Evolutionary conservation across 1,284 basidiomycete species (phyloP).

Genomic region (Sporisorium exsertum): DNA sequence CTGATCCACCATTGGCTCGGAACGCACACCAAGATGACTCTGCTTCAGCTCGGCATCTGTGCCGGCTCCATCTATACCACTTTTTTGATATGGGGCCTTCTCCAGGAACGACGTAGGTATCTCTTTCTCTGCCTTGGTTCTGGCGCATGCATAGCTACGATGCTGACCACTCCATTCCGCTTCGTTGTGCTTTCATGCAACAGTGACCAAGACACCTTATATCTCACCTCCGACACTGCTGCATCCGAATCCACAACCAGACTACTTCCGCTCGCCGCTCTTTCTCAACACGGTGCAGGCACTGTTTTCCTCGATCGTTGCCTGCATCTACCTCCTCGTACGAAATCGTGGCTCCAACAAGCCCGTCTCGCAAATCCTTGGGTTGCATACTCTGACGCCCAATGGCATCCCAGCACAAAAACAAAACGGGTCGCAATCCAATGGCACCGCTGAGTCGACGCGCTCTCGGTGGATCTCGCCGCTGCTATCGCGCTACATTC

Average conservation of each 20-base stretch:
- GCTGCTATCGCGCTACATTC: conserved; percentile 68
- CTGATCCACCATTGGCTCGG: not conserved
- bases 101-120: conserved; percentile 63
- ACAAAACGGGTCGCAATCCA: conserved; percentile 8
- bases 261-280: conserved; percentile 81
- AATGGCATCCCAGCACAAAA: conserved; percentile 17
- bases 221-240: conserved; percentile 37
- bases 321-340: conserved; percentile 82
- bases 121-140: not conserved
- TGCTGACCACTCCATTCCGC: not conserved
- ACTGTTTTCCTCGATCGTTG: conserved; percentile 81
- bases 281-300: conserved; percentile 91
- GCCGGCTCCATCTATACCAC: conserved; percentile 65
- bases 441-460: not conserved
- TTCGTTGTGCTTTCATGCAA: not conserved
- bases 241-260: conserved; percentile 53
- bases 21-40: conserved; percentile 26
- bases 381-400: conserved; percentile 58
- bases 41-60: conserved; percentile 59
- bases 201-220: conserved; percentile 66
- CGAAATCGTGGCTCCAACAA: conserved; percentile 70
- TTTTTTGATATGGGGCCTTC: conserved; percentile 67
- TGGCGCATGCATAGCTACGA: not conserved
- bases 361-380: conserved; percentile 43
- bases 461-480: conserved; percentile 73